These are phyloP conservation scores for Penicillium oxalicum DNA, from an alignment of 2,329 filamentous ascomycete species.

Conservation along the genomic window DNA sequence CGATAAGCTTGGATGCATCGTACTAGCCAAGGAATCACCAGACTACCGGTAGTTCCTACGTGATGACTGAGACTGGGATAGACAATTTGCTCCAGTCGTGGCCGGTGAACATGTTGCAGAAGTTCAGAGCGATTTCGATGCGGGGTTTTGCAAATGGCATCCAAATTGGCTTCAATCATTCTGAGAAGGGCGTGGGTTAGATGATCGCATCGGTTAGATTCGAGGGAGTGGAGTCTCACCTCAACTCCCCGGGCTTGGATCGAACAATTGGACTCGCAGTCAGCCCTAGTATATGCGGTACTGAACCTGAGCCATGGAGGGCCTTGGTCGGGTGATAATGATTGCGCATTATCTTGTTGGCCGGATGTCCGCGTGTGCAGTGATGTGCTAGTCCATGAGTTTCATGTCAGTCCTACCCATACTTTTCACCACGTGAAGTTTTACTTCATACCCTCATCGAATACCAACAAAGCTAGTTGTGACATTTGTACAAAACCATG, in stretches of 20 bases:
- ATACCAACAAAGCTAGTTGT: slow-evolving; percentile 62
- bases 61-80: slow-evolving; percentile 9
- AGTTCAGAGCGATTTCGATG: slow-evolving; percentile 64
- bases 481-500: slow-evolving; percentile 67
- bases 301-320: slow-evolving; percentile 25
- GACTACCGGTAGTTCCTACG: background rate
- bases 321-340: slow-evolving; percentile 55
- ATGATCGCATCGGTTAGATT: background rate
- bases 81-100: slow-evolving; percentile 36
- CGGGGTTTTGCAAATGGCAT: slow-evolving; percentile 64
- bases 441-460: slow-evolving; percentile 69
- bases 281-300: slow-evolving; percentile 68
- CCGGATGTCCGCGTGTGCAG: slow-evolving; percentile 58
- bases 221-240: slow-evolving; percentile 26
- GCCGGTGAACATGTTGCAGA: slow-evolving; percentile 61
- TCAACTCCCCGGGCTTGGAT: slow-evolving; percentile 50
- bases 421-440: background rate
- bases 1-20: slow-evolving; percentile 44
- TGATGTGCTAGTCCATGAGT: slow-evolving; percentile 56
- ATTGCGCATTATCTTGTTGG: slow-evolving; percentile 64
- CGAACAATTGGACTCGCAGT: slow-evolving; percentile 72
- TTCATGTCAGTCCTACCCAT: background rate
- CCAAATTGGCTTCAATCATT: slow-evolving; percentile 61
- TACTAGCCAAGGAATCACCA: slow-evolving; percentile 42
- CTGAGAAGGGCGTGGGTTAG: slow-evolving; percentile 20